A percentile compares a stretch with the other conserved stretches of the same genome.
Conservation (phyloP, 2,329 filamentous ascomycete species). For the Aspergillus sp. region DNA sequence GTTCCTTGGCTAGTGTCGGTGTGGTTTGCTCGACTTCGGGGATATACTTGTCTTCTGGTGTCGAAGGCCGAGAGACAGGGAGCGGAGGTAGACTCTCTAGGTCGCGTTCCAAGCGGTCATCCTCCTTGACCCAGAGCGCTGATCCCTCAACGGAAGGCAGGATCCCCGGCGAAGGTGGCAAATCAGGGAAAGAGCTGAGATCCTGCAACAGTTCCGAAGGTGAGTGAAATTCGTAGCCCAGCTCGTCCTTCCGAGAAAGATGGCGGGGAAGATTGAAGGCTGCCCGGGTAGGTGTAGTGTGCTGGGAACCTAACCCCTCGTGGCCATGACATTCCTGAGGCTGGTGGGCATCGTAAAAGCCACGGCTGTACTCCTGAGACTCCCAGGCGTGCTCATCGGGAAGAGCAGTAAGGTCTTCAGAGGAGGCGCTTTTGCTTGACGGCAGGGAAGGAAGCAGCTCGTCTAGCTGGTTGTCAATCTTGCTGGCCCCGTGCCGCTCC, state of each 20-base stretch:
- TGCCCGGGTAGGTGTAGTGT: conserved; percentile 70
- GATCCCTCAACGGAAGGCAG: conserved; percentile 41
- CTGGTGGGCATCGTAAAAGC: conserved; percentile 26
- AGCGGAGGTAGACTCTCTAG: conserved; percentile 25
- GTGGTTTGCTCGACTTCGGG: conserved; percentile 21
- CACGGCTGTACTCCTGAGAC: conserved; percentile 31
- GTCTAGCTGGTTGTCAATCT: conserved; percentile 45
- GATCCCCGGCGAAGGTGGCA: conserved; percentile 29
- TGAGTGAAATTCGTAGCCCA: conserved; percentile 52
- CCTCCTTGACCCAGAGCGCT: conserved; percentile 30
- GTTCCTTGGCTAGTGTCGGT: conserved; percentile 15
- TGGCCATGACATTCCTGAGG: conserved; percentile 42
- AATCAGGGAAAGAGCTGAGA: conserved; percentile 30
- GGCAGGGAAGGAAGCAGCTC: conserved; percentile 56
- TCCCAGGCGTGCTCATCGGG: conserved; percentile 38
- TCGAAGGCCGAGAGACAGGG: conserved; percentile 23
- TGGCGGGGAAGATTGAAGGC: conserved; percentile 43
- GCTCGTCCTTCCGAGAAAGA: conserved; percentile 42
- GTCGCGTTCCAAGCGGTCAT: conserved; percentile 24
- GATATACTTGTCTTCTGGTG: conserved; percentile 22
- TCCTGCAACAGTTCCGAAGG: conserved; percentile 52
- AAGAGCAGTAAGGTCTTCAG: conserved; percentile 44
- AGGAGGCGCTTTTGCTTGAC: conserved; percentile 54
- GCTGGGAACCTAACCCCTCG: conserved; percentile 64
- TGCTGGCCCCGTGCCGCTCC: conserved; percentile 60